Percentiles rank a stretch among this genome's conserved stretches.
phyloP scores from a whole-genome alignment of 2,329 filamentous ascomycete species.

The Lecanicillium sp. region DNA sequence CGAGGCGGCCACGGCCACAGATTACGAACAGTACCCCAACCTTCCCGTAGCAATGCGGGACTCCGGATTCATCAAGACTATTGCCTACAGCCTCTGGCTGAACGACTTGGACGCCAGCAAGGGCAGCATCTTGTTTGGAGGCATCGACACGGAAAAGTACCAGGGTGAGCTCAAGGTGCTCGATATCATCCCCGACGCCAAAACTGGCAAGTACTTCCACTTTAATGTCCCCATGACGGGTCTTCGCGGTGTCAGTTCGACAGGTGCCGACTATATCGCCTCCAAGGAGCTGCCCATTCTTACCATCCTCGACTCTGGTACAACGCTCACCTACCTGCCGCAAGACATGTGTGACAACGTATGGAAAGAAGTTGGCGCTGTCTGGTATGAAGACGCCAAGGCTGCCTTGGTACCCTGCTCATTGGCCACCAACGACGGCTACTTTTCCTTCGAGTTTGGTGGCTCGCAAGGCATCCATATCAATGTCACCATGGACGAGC shows the following conservation, averaged over 20 bases:
- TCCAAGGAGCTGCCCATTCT: constrained; percentile 38
- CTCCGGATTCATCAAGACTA: constrained; percentile 54
- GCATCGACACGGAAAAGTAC: constrained; percentile 72
- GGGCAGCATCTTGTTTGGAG: constrained; percentile 71
- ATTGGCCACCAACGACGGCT: constrained; percentile 33
- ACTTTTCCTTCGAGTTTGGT: constrained; percentile 48
- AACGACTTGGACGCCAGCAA: constrained; percentile 52
- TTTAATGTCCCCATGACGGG: constrained; percentile 43
- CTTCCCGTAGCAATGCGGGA: constrained; percentile 58
- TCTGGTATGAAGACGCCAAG: constrained; percentile 28
- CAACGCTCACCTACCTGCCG: constrained; percentile 64
- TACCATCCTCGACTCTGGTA: constrained; percentile 67
- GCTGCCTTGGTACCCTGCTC: constrained; percentile 44
- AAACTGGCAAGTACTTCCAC: constrained; percentile 32
- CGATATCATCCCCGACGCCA: constrained; percentile 41
- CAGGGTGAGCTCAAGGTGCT: constrained; percentile 54
- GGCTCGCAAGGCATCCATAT: constrained; percentile 40
- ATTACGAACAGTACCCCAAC: constrained; percentile 39
- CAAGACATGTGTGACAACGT: constrained; percentile 46
- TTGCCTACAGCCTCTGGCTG: constrained; percentile 66
- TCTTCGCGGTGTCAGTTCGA: constrained; percentile 37
- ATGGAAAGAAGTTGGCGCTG: constrained; percentile 47
- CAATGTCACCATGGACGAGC: constrained; percentile 46
- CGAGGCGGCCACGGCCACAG: constrained; percentile 32
- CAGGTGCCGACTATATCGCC: constrained; percentile 39